Conservation (phyloP, 176 grass and related monocot species). For the Oryza longistaminata region DNA sequence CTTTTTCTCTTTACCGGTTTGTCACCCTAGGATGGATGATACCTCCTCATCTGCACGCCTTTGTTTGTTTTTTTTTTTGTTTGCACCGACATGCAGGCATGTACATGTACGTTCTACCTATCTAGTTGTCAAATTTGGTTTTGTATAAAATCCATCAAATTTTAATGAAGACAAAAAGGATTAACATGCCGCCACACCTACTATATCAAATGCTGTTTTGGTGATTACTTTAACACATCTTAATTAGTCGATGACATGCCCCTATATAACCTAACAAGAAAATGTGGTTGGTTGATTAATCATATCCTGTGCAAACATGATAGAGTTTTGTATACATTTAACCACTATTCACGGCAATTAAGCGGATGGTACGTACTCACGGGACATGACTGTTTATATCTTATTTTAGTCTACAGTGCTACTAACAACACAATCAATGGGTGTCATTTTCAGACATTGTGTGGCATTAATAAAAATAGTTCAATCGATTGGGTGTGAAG, state of each 20-base stretch:
- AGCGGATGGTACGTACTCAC: not conserved
- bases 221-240: not conserved
- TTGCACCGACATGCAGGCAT: conserved; percentile 5
- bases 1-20: conserved; percentile 49
- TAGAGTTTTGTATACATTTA: not conserved
- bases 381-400: not conserved
- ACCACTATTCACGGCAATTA: conserved; percentile 5
- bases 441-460: conserved; percentile 21
- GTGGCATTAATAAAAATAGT: conserved; percentile 1
- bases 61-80: not conserved
- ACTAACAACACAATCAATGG: not conserved
- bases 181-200: not conserved
- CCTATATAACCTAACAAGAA: not conserved
- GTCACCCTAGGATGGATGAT: conserved; percentile 42
- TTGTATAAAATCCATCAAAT: conserved; percentile 8
- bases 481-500: not conserved
- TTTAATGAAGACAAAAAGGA: not conserved
- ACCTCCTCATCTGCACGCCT: not conserved
- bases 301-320: not conserved
- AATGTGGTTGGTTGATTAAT: not conserved
- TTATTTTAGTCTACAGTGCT: not conserved
- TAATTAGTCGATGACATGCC: not conserved
- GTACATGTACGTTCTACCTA: not conserved
- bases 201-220: not conserved
- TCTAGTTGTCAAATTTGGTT: not conserved